Evolutionary conservation across 768 basidiomycete species (phyloP).

Genomic region (Suillus spraguei): DNA sequence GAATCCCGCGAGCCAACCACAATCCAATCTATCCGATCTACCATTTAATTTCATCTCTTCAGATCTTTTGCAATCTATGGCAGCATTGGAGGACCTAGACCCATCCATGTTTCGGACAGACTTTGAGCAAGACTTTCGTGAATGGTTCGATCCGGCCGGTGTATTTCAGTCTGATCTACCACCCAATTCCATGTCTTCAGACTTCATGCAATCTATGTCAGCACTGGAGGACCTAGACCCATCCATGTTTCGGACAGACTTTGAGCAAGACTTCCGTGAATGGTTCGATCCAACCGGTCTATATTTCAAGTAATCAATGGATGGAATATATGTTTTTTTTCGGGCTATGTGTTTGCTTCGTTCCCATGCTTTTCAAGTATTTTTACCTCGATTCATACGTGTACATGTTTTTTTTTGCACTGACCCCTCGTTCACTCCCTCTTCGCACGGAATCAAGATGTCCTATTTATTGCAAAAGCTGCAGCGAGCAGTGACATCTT

Average conservation of each 20-base stretch:
- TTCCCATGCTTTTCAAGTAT: slow-evolving; percentile 13
- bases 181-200: too few species aligned
- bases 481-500: slow-evolving; percentile 20
- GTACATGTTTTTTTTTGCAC: slow-evolving; percentile 21
- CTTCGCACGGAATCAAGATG: slow-evolving; percentile 19
- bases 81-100: slow-evolving; percentile 41
- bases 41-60: slow-evolving; percentile 22
- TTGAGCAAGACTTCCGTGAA: slow-evolving; percentile 73
- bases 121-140: slow-evolving; percentile 73
- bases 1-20: slow-evolving; percentile 21
- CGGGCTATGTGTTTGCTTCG: slow-evolving; percentile 12
- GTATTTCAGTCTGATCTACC: slow-evolving; percentile 19
- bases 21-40: slow-evolving; percentile 21
- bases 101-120: slow-evolving; percentile 42
- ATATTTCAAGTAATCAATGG: slow-evolving; percentile 26
- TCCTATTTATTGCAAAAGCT: slow-evolving; percentile 33
- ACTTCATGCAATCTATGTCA: too few species aligned
- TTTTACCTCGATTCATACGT: slow-evolving; percentile 15
- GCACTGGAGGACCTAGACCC: slow-evolving; percentile 35
- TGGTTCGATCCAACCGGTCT: slow-evolving; percentile 64
- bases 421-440: slow-evolving; percentile 10
- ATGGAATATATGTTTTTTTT: slow-evolving; percentile 10
- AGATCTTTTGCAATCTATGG: slow-evolving; percentile 52
- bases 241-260: slow-evolving; percentile 46
- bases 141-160: slow-evolving; percentile 68